Conservation (phyloP, 169 alveolate species). For the Babesia ovis region DNA sequence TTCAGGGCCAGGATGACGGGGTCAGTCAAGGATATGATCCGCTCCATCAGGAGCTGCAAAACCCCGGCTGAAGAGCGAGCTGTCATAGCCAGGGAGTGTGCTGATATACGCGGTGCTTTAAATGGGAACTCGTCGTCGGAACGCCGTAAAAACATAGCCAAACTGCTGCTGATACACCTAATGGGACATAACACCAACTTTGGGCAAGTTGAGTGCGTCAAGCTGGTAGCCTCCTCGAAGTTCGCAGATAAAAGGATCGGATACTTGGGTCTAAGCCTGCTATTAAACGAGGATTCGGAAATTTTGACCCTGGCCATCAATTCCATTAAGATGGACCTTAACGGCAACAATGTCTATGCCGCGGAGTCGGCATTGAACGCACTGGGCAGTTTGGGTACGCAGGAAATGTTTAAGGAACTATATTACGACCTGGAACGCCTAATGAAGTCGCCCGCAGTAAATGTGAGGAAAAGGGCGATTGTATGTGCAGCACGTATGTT, state of each 20-base stretch:
- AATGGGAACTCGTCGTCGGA: slow-evolving; percentile 83
- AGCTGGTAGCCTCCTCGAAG: slow-evolving; percentile 93
- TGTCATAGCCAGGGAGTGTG: slow-evolving; percentile 97
- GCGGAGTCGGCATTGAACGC: slow-evolving; percentile 98
- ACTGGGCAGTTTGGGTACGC: slow-evolving; percentile 95
- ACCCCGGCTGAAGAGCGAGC: slow-evolving; percentile 99
- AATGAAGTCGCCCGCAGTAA: slow-evolving; percentile 91
- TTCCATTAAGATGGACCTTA: slow-evolving; percentile 95
- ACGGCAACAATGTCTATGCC: slow-evolving; percentile 88
- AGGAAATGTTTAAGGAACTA: slow-evolving; percentile 96
- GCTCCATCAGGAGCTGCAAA: slow-evolving; percentile 96
- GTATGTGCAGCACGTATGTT: slow-evolving; percentile 83
- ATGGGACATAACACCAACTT: slow-evolving; percentile 95
- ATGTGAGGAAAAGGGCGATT: slow-evolving; percentile 94
- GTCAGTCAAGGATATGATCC: slow-evolving; percentile 92
- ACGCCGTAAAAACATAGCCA: slow-evolving; percentile 96
- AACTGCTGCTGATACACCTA: slow-evolving; percentile 94
- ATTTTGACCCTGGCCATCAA: slow-evolving; percentile 96
- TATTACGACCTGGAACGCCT: slow-evolving; percentile 87
- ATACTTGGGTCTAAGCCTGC: slow-evolving; percentile 94
- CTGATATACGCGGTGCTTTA: slow-evolving; percentile 95
- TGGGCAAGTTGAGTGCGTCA: slow-evolving; percentile 97
- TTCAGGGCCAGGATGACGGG: slow-evolving; percentile 47
- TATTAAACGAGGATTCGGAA: slow-evolving; percentile 97
- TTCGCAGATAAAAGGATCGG: slow-evolving; percentile 96